Conservation (phyloP, 352 stramenopile genomes). For the Phytopythium cucurbitacearum region DNA sequence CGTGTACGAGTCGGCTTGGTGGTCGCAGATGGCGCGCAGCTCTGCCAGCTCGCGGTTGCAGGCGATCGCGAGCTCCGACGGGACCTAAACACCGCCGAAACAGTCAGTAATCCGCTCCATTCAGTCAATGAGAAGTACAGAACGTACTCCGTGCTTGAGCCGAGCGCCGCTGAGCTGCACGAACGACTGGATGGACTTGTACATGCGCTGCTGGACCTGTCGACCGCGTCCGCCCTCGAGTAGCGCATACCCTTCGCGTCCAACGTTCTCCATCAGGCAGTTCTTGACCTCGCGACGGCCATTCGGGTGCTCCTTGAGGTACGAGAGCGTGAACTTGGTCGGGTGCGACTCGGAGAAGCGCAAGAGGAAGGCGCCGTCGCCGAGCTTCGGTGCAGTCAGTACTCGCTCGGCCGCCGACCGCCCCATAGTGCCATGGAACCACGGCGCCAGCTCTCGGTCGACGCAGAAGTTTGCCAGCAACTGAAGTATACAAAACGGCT, state of each 20-base stretch:
- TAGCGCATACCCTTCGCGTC: slow-evolving; percentile 42
- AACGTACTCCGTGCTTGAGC: slow-evolving; percentile 57
- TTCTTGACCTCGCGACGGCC: slow-evolving; percentile 63
- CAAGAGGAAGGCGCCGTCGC: slow-evolving; percentile 70
- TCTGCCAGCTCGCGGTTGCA: slow-evolving; percentile 55
- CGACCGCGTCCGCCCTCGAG: slow-evolving; percentile 19
- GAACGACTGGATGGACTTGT: slow-evolving; percentile 61
- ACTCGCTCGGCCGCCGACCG: slow-evolving; percentile 42
- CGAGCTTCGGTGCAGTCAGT: slow-evolving; percentile 17
- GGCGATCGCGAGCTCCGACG: slow-evolving; percentile 40
- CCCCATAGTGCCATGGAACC: slow-evolving; percentile 68
- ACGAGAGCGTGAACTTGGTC: slow-evolving; percentile 72
- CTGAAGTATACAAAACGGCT: not conserved
- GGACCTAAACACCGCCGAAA: slow-evolving; percentile 20
- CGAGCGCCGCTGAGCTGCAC: slow-evolving; percentile 51
- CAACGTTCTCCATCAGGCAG: slow-evolving; percentile 62
- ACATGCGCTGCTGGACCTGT: slow-evolving; percentile 28
- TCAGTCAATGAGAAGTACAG: not conserved
- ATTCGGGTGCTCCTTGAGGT: slow-evolving; percentile 61
- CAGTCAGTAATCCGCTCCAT: not conserved
- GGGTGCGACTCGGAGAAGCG: slow-evolving; percentile 79
- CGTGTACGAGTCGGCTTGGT: slow-evolving; percentile 56
- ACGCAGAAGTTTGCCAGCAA: slow-evolving; percentile 57
- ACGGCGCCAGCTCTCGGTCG: slow-evolving; percentile 55
- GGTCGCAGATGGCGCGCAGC: slow-evolving; percentile 35